Evolutionary conservation across 306 rosid species (phyloP).

Genomic region (Gastrolobium villosum): DNA sequence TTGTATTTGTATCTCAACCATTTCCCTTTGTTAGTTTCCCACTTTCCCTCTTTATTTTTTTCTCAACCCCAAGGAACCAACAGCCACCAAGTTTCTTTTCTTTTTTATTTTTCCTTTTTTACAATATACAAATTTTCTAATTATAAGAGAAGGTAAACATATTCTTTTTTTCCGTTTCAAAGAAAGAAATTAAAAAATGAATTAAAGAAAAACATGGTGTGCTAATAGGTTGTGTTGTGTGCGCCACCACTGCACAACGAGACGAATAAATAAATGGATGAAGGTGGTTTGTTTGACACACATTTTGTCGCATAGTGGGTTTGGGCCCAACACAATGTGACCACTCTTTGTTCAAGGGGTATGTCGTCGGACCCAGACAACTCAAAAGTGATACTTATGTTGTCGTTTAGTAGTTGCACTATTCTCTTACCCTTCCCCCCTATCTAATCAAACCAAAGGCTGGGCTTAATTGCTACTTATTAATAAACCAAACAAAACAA

Average conservation of each 20-base stretch:
- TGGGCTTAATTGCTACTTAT: slow-evolving; percentile 30
- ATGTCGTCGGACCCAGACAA: slow-evolving; percentile 64
- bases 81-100: background rate
- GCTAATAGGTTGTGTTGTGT: background rate
- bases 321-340: slow-evolving; percentile 60
- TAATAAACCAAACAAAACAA: slow-evolving; percentile 38
- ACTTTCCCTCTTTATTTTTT: background rate
- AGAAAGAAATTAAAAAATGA: no score
- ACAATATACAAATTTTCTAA: background rate
- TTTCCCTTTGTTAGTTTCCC: background rate
- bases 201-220: background rate
- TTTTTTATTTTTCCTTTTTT: background rate
- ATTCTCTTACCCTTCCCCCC: background rate
- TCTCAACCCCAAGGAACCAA: slow-evolving; percentile 29
- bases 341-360: slow-evolving; percentile 43
- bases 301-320: slow-evolving; percentile 58
- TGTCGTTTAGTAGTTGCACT: slow-evolving; percentile 55
- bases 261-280: slow-evolving; percentile 29
- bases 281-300: slow-evolving; percentile 51
- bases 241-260: slow-evolving; percentile 21
- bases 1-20: slow-evolving; percentile 15
- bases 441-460: slow-evolving; percentile 32
- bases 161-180: background rate
- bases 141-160: background rate
- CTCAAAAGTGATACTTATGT: slow-evolving; percentile 57